Base-by-base conservation (phyloP, 1,284 basidiomycete species). In the Mrakiaceae sp. region DNA sequence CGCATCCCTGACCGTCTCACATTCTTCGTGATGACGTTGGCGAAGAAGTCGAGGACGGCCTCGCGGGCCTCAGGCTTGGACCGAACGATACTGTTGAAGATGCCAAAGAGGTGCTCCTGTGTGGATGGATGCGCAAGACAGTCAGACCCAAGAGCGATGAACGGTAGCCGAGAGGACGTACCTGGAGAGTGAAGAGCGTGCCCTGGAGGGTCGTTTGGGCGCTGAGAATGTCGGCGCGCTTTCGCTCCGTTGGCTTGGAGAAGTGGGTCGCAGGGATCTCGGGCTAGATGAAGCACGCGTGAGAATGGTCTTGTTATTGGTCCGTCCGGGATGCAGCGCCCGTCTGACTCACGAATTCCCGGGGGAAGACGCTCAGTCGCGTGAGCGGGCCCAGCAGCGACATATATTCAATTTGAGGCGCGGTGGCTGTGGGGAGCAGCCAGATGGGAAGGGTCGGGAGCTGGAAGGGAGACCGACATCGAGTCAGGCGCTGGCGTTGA, bases 51-150 rank as follows among this genome's bases (percentile, higher is more conserved):
- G n/a, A 99, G 76, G 5, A 95, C 87, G 5, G 82, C 84, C 74
- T 97, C 93, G 58, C 92, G 82, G 0, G 90, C 81, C 67, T 84
- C 82, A 0, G 91, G 78, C 0, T 88, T 87, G 0, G 90, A 84
- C 44, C 95, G 84, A 14, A 98, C 87, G 39, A 98, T 80, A 2
- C 86, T 79, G 72, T 97, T 93, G 76, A 94, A 90, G 61, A 96
- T 84, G 73, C 87, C 84, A 78, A 96, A 98, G 57, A 98, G 79
- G 4, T 87, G 84, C 0, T 82, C 81, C 83, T 93, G 77, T 55
- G 68, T 72, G 60, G 2, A 6, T 72, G 60, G 2, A 6, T 14
- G 51, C 60, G 51, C 68, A 27, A 58, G 3, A 4, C 1, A 12
- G 40, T 4, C 14, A 8, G 8, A 51, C 39, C 5, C 42, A 11